Base-by-base conservation (phyloP, 345 rosid species). In the Arabidopsis thaliana region DNA sequence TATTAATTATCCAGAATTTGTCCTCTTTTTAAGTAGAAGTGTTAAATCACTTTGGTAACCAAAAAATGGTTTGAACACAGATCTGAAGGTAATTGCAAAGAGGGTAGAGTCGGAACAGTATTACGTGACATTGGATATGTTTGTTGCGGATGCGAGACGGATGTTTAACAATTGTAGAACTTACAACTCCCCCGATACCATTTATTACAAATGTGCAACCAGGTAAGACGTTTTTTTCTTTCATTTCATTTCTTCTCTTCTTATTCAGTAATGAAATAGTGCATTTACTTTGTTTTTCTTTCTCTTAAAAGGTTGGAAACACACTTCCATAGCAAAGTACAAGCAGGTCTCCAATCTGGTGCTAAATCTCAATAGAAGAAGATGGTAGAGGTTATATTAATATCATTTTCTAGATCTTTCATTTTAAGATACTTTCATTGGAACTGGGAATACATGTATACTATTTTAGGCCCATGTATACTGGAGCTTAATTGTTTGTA, bases 91-190 rank as follows among this genome's bases (percentile, higher is more conserved):
- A 23, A 88, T 93, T 88, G 79, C 87, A 0, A 96, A 89, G 82
- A 85, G 98, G 77, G 96, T 93, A 49, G 99, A 96, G 71, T 89
- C 98, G 0, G 99, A 93, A 79, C 97, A 87, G 82, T 96, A 89
- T 71, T 93, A 96, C 44, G 92, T 89, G 42, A 96, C 99, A 0
- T 78, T 96, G 12, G 99, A 96, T 80, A 96, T 93, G 99, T 96
- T 96, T 80, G 78, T 89, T 30, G 95, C 96, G 10, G 99, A 96
- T 78, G 98, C 78, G 67, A 96, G 88, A 87, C 80, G 98, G 78
- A 96, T 96, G 98, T 93, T 91, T 80, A 81, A 84, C 33, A 93
- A 96, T 78, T 95, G 97, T 57, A 87, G 95, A 53, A 84, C 92
- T 13, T 96, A 93, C 81, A 96, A 96, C 81, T 88, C 98, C 37